Percentiles rank a stretch among this genome's conserved stretches.
Conservation (phyloP, 192 early-diverging fungal genomes). For the Phycomyces blakesleeanus region DNA sequence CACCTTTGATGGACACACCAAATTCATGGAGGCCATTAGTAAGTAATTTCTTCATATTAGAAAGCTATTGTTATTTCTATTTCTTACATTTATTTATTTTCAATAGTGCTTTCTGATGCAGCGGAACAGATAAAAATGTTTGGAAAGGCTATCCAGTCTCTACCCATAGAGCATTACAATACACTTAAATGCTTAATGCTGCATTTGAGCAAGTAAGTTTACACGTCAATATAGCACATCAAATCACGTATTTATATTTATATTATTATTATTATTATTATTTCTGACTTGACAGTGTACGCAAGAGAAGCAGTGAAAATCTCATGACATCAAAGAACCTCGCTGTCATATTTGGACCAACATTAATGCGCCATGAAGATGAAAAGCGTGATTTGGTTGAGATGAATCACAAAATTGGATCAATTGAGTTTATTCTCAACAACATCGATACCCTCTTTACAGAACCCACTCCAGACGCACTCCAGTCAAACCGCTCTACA, state of each 20-base stretch:
- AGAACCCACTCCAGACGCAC: constrained; percentile 7
- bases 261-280: neutral
- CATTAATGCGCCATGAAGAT: constrained; percentile 63
- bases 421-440: constrained; percentile 65
- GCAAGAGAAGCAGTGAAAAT: constrained; percentile 62
- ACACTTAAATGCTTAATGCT: constrained; percentile 62
- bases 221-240: neutral
- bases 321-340: constrained; percentile 91
- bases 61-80: too few relatives aligned
- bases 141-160: constrained; percentile 35
- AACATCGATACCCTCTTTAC: constrained; percentile 40
- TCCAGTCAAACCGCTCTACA: neutral
- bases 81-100: constrained; percentile 2
- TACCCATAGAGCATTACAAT: constrained; percentile 57
- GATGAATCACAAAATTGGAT: constrained; percentile 66
- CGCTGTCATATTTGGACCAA: constrained; percentile 91
- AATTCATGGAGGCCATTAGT: constrained; percentile 57
- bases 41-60: neutral
- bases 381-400: constrained; percentile 61
- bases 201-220: constrained; percentile 53
- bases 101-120: constrained; percentile 8
- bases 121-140: constrained; percentile 40
- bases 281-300: constrained; percentile 42
- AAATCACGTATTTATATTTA: too few relatives aligned
- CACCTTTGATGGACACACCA: constrained; percentile 58